Conservation (phyloP, 768 basidiomycete species). For the Boletus fagicola region DNA sequence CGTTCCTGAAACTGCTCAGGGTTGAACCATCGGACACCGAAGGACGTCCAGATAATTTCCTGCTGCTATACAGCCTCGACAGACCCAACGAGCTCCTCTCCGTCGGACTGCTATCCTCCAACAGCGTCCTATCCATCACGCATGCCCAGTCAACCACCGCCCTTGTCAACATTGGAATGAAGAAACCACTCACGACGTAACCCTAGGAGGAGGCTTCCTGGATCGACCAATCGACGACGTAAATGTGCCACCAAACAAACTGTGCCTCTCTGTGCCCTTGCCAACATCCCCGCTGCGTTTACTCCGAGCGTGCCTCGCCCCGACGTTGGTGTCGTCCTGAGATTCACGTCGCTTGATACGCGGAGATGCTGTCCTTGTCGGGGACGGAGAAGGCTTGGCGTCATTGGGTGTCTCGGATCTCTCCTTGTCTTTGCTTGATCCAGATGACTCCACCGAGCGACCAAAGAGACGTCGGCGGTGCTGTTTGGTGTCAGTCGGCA, state of each 20-base stretch:
- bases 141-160: background rate
- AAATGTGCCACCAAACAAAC: slow-evolving; percentile 79
- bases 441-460: slow-evolving; percentile 43
- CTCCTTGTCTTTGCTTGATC: slow-evolving; percentile 35
- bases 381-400: slow-evolving; percentile 25
- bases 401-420: slow-evolving; percentile 28
- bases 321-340: slow-evolving; percentile 20
- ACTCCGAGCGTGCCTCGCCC: slow-evolving; percentile 39
- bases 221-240: slow-evolving; percentile 57
- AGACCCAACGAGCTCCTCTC: slow-evolving; percentile 51
- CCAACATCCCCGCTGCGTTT: slow-evolving; percentile 52
- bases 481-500: slow-evolving; percentile 32
- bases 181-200: slow-evolving; percentile 50
- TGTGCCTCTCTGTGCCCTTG: slow-evolving; percentile 57
- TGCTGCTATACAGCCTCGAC: slow-evolving; percentile 41
- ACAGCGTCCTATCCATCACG: slow-evolving; percentile 21
- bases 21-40: slow-evolving; percentile 40
- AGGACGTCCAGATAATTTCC: slow-evolving; percentile 24
- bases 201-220: slow-evolving; percentile 78
- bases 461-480: slow-evolving; percentile 61
- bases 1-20: slow-evolving; percentile 26
- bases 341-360: slow-evolving; percentile 21
- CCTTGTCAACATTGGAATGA: background rate
- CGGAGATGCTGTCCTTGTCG: slow-evolving; percentile 21
- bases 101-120: slow-evolving; percentile 30